Base-by-base conservation (phyloP, 2,329 filamentous ascomycete genomes). In the Trichoderma sp. region DNA sequence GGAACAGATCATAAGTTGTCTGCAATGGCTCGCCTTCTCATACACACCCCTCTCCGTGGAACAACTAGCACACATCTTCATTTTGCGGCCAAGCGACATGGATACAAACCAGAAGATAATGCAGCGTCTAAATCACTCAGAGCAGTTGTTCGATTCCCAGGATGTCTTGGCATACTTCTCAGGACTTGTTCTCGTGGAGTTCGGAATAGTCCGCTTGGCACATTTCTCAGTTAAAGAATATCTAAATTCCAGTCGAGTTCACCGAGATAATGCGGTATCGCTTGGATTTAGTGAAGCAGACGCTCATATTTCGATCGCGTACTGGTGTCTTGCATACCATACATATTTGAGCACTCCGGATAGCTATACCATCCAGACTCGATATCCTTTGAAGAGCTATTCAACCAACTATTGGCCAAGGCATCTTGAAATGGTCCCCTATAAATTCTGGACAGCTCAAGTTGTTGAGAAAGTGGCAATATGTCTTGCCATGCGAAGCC, bases 161-260 rank as follows among this genome's bases (percentile, higher is more conserved):
- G 34, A 53, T 34, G 57, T 73, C 6, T n/a, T 73, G 4, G 43
- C 26, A 9, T 68, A 71, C 21, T 62, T 71, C 14, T 36, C 56
- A 3, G 43, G 62, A 0, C 63, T 71, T 18, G 24, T 63, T 12
- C 21, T 63, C 6, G 24, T n/a, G 12, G 34, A 43, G 9, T 26
- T 8, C 9, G 11, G 4, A 1, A 24, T 7, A n/a, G 51, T 73
- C 32, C 69, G 69, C 7, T 28, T 71, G 12, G 57, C 68, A 18
- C 72, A 73, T 51, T 69, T 58, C 26, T 73, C 72, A 1, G 21
- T 73, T 4, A 71, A 73, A 24, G 72, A 71, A 15, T 69, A 73
- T 26, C 24, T 71, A 47, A 65, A 39, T 4, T 73, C 62, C 6
- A 21, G 12, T 39, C 56, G 69, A 14, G 61, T 71, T 8, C 3